Conservation (phyloP, 73 alveolate species). For the Paramecium octaurelia region DNA sequence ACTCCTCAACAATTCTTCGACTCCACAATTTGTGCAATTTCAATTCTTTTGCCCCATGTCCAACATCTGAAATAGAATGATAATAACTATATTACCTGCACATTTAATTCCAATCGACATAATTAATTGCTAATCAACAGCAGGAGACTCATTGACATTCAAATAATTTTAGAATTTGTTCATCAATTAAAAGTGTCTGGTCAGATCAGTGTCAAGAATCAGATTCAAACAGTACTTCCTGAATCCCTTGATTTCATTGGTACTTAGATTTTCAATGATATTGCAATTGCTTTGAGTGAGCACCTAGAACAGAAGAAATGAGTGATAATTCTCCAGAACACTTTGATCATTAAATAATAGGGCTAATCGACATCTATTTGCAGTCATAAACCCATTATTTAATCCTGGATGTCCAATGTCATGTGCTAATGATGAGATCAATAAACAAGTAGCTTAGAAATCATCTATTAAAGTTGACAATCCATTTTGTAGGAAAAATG, state of each 20-base stretch:
- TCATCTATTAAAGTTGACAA: neutral
- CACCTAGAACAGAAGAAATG: conserved; percentile 11
- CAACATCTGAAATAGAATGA: conserved; percentile 3
- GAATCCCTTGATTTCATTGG: conserved; percentile 2
- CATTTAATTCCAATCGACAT: conserved; percentile 49
- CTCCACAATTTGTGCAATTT: conserved; percentile 52
- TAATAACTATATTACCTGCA: neutral
- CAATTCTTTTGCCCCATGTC: conserved; percentile 52
- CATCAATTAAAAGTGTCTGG: conserved; percentile 24
- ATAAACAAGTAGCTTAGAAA: conserved; percentile 44
- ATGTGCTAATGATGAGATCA: conserved; percentile 54
- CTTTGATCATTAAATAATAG: conserved; percentile 64
- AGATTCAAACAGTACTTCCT: conserved; percentile 24
- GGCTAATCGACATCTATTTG: conserved; percentile 64
- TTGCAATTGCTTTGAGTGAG: neutral
- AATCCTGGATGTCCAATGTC: conserved; percentile 77
- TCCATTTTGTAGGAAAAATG: conserved; percentile 43
- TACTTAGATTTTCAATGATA: neutral
- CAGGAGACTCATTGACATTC: neutral
- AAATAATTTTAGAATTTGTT: conserved; percentile 33
- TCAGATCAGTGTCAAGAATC: conserved; percentile 13
- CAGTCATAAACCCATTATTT: conserved; percentile 60
- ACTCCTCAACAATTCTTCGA: conserved; percentile 38
- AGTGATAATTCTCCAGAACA: conserved; percentile 75
- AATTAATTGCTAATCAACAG: neutral